Percentiles rank a stretch among this genome's conserved stretches.
These are phyloP conservation scores for Xylaria multiplex DNA, from an alignment of 2,329 filamentous ascomycete species.

Conservation along the genomic window DNA sequence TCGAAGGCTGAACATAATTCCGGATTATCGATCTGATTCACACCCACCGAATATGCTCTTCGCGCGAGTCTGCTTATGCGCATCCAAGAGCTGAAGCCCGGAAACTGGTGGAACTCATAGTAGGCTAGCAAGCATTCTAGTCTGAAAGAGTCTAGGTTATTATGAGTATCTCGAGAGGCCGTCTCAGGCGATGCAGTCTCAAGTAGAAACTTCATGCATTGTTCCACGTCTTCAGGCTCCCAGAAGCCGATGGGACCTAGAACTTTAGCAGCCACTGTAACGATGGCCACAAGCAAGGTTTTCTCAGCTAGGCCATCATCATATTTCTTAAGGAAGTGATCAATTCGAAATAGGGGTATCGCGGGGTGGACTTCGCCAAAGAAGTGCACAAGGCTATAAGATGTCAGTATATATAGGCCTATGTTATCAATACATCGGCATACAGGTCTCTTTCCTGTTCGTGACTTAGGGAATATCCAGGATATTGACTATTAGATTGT, in stretches of 20 bases:
- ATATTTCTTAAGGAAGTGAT: slow-evolving; percentile 44
- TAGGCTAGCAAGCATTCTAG: slow-evolving; percentile 50
- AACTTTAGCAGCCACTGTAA: slow-evolving; percentile 47
- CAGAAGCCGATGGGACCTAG: slow-evolving; percentile 40
- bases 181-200: slow-evolving; percentile 32
- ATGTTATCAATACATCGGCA: slow-evolving; percentile 15
- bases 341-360: slow-evolving; percentile 46
- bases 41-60: slow-evolving; percentile 49
- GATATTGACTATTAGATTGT: slow-evolving; percentile 26
- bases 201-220: slow-evolving; percentile 42
- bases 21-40: slow-evolving; percentile 51
- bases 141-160: slow-evolving; percentile 46
- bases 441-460: slow-evolving; percentile 41
- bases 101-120: slow-evolving; percentile 52
- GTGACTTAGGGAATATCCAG: slow-evolving; percentile 38
- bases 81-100: slow-evolving; percentile 49
- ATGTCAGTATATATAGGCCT: slow-evolving; percentile 8
- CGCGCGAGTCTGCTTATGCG: slow-evolving; percentile 49
- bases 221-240: slow-evolving; percentile 39
- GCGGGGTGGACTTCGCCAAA: slow-evolving; percentile 48
- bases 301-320: slow-evolving; percentile 38
- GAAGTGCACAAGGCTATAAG: slow-evolving; percentile 41
- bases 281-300: slow-evolving; percentile 44
- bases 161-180: slow-evolving; percentile 22
- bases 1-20: slow-evolving; percentile 44